phyloP scores from a whole-genome alignment of 2,329 filamentous ascomycete genomes.

The Ceratocystis albifundus region DNA sequence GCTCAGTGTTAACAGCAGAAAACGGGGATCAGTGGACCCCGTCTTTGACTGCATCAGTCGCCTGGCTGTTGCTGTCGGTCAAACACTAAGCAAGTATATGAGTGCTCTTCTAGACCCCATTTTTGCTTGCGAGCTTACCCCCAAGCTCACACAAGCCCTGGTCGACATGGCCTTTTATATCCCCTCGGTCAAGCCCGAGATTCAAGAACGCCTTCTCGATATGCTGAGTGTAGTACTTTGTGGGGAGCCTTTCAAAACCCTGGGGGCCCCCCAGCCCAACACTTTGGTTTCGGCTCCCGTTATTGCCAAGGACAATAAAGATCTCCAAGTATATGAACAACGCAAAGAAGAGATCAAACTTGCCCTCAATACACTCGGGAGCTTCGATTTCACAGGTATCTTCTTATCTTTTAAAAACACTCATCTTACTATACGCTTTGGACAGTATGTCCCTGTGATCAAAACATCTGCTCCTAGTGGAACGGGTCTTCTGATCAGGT shows the following conservation, averaged over 20 bases:
- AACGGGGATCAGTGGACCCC: slow-evolving; percentile 55
- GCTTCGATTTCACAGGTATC: slow-evolving; percentile 69
- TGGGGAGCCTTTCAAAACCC: slow-evolving; percentile 78
- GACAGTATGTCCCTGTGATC: slow-evolving; percentile 23
- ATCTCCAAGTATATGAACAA: slow-evolving; percentile 67
- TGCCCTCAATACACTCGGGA: slow-evolving; percentile 89
- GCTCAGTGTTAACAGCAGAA: slow-evolving; percentile 64
- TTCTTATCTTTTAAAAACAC: not conserved
- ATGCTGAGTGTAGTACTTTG: slow-evolving; percentile 91
- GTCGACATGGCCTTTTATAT: slow-evolving; percentile 99
- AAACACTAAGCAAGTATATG: slow-evolving; percentile 97
- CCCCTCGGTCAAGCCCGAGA: slow-evolving; percentile 80
- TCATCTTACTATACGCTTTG: not conserved
- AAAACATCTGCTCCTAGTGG: slow-evolving; percentile 12
- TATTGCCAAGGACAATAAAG: slow-evolving; percentile 76
- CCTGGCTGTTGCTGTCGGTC: slow-evolving; percentile 85
- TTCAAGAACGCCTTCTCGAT: slow-evolving; percentile 86
- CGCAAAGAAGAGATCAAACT: slow-evolving; percentile 81
- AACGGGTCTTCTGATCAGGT: not conserved
- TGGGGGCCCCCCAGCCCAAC: slow-evolving; percentile 77
- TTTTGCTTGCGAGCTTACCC: slow-evolving; percentile 88
- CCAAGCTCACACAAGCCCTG: slow-evolving; percentile 85
- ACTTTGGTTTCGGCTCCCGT: slow-evolving; percentile 70
- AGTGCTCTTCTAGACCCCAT: slow-evolving; percentile 90
- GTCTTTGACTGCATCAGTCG: slow-evolving; percentile 98